These are phyloP conservation scores for Shiraia sp. DNA, from an alignment of 2,329 filamentous ascomycete genomes.

Conservation along the genomic window DNA sequence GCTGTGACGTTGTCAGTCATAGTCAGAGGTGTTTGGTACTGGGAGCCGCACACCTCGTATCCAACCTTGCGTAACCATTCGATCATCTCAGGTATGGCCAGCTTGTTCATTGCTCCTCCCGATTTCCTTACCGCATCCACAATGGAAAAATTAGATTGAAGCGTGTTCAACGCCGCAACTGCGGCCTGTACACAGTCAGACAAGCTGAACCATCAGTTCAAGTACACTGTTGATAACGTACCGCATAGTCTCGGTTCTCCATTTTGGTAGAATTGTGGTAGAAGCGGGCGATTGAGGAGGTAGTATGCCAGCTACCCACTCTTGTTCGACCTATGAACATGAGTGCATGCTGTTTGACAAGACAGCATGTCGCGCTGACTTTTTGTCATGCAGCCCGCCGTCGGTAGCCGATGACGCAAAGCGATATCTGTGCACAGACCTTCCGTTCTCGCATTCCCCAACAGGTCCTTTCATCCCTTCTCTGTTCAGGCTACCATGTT, in stretches of 20 bases:
- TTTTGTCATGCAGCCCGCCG: slow-evolving; percentile 18
- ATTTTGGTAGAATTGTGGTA: slow-evolving; percentile 24
- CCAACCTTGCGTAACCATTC: slow-evolving; percentile 77
- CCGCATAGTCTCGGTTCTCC: slow-evolving; percentile 42
- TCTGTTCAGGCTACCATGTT: neutral
- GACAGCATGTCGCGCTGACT: slow-evolving; percentile 3
- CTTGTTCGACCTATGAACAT: slow-evolving; percentile 35
- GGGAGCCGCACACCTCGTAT: slow-evolving; percentile 64
- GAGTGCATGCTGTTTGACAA: slow-evolving; percentile 26
- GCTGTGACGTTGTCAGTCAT: slow-evolving; percentile 47
- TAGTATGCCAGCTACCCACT: slow-evolving; percentile 16
- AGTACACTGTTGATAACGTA: slow-evolving; percentile 15
- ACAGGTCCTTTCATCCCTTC: slow-evolving; percentile 1
- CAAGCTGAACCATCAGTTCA: neutral
- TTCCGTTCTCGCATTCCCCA: slow-evolving; percentile 8
- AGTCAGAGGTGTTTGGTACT: neutral
- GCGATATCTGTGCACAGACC: slow-evolving; percentile 12
- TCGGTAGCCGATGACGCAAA: slow-evolving; percentile 31
- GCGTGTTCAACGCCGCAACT: slow-evolving; percentile 71
- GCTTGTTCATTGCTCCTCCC: slow-evolving; percentile 71
- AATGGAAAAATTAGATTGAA: slow-evolving; percentile 78
- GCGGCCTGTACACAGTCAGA: slow-evolving; percentile 59
- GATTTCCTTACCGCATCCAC: slow-evolving; percentile 78
- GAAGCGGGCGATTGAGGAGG: slow-evolving; percentile 12
- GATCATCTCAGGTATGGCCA: slow-evolving; percentile 79